Conservation (phyloP, 2,329 filamentous ascomycete genomes). For the Ophiosphaerella narmari region DNA sequence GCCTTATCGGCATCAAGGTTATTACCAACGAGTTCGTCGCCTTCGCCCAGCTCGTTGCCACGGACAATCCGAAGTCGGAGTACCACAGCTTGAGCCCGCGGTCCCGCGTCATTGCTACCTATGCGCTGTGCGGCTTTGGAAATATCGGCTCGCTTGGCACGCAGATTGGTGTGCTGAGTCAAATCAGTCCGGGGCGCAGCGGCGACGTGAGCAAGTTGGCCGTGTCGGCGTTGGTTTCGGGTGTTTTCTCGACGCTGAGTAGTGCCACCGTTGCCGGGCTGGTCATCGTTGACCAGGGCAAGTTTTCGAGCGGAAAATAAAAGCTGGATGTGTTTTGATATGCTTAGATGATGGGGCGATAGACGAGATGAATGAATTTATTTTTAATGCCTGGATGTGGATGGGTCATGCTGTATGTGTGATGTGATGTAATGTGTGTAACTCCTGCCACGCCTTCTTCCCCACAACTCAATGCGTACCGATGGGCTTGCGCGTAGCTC, state of each 20-base stretch:
- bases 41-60: slow-evolving; percentile 62
- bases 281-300: slow-evolving; percentile 54
- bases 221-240: slow-evolving; percentile 75
- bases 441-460: too few relatives aligned
- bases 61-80: slow-evolving; percentile 45
- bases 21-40: slow-evolving; percentile 85
- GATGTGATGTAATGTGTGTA: too few relatives aligned
- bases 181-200: slow-evolving; percentile 74
- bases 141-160: slow-evolving; percentile 88
- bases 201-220: slow-evolving; percentile 78
- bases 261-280: slow-evolving; percentile 66
- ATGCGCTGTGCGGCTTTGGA: slow-evolving; percentile 75
- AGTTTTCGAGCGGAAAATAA: slow-evolving; percentile 27
- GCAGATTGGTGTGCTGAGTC: slow-evolving; percentile 84
- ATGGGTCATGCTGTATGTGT: too few relatives aligned
- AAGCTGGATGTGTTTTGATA: too few relatives aligned
- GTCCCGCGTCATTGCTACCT: slow-evolving; percentile 80
- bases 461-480: too few relatives aligned
- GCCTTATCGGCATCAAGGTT: slow-evolving; percentile 83
- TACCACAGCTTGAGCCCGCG: slow-evolving; percentile 69
- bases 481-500: too few relatives aligned
- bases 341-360: too few relatives aligned
- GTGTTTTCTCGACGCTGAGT: slow-evolving; percentile 77
- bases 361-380: too few relatives aligned
- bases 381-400: too few relatives aligned